Evolutionary conservation across 139 green algal species (phyloP).

Genomic region (Coccomyxa sp.): DNA sequence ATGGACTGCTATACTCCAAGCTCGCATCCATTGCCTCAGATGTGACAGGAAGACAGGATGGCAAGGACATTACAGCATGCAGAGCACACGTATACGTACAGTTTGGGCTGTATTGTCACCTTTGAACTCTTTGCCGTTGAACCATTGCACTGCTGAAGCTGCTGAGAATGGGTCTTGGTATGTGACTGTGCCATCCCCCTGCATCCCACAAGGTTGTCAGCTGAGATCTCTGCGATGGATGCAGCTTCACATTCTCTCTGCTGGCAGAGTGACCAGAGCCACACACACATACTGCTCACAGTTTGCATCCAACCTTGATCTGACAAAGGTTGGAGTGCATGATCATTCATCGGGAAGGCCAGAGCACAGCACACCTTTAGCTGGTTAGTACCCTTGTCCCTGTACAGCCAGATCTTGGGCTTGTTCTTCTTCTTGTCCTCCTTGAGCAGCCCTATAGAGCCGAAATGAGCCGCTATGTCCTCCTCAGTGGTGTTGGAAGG

Average conservation of each 20-base stretch:
- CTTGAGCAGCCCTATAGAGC: slow-evolving; percentile 68
- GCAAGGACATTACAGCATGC: background rate
- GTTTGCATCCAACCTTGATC: no score
- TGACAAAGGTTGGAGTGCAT: no score
- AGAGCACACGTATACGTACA: no score
- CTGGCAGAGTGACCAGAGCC: no score
- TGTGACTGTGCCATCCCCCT: slow-evolving; percentile 70
- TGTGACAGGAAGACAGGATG: background rate
- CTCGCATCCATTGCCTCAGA: background rate
- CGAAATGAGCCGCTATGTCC: slow-evolving; percentile 74
- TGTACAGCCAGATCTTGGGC: slow-evolving; percentile 67
- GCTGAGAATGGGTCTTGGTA: slow-evolving; percentile 84
- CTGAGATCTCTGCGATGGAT: no score
- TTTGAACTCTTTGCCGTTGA: slow-evolving; percentile 80
- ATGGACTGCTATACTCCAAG: no score
- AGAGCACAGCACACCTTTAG: slow-evolving; percentile 48
- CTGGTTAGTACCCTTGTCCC: slow-evolving; percentile 63
- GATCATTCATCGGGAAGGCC: no score
- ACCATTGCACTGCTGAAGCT: slow-evolving; percentile 73
- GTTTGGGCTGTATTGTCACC: no score
- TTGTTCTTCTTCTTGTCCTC: slow-evolving; percentile 70
- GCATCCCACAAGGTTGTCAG: background rate
- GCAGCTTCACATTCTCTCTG: no score
- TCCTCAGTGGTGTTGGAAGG: slow-evolving; percentile 53
- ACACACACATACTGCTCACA: no score